A percentile compares a stretch with the other conserved stretches of the same genome.
These are phyloP conservation scores for Canavalia gladiata DNA, from an alignment of 306 rosid species.

Conservation along the genomic window DNA sequence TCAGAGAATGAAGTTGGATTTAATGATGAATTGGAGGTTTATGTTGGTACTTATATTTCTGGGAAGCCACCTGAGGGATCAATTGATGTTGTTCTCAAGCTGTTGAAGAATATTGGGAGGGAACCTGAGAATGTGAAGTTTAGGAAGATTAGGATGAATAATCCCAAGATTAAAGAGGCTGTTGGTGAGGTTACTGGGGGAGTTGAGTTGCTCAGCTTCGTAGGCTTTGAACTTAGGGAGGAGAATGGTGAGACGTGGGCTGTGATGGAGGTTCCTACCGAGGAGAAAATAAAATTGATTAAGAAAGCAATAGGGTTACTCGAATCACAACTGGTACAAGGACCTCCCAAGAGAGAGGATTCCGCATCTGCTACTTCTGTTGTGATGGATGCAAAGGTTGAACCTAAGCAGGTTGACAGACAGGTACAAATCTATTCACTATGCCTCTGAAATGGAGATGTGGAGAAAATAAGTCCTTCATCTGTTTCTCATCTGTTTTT, in stretches of 20 bases:
- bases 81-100: conserved; percentile 71
- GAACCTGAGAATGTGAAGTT: conserved; percentile 91
- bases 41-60: conserved; percentile 65
- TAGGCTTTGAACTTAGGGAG: conserved; percentile 76
- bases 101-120: conserved; percentile 74
- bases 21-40: conserved; percentile 62
- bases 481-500: conserved; percentile 16
- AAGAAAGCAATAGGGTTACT: conserved; percentile 60
- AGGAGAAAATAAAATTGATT: conserved; percentile 58
- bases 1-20: conserved; percentile 50
- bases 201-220: conserved; percentile 74
- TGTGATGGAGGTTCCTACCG: conserved; percentile 70
- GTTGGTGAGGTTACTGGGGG: conserved; percentile 80
- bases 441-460: not conserved
- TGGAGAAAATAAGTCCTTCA: conserved; percentile 6
- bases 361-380: conserved; percentile 40
- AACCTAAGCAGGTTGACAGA: conserved; percentile 75
- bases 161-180: conserved; percentile 86
- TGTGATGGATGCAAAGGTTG: conserved; percentile 47
- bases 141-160: conserved; percentile 82
- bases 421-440: conserved; percentile 61
- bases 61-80: conserved; percentile 77
- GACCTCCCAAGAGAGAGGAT: conserved; percentile 49
- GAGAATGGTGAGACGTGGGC: conserved; percentile 97
- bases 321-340: conserved; percentile 61